Evolutionary conservation across 768 basidiomycete species (phyloP).

Genomic region (Auricularia cornea): DNA sequence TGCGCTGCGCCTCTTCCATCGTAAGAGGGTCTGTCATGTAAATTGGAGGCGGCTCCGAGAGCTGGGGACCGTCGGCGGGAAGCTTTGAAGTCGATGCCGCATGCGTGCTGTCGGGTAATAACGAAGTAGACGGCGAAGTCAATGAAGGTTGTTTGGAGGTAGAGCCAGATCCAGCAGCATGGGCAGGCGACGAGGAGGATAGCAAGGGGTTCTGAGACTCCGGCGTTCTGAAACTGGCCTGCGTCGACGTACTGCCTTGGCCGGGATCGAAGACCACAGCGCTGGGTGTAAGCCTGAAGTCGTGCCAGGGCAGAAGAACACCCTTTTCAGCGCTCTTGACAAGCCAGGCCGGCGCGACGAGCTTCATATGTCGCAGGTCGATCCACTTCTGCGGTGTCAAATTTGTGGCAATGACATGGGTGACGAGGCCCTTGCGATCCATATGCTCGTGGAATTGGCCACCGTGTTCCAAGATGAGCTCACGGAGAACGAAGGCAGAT

Average conservation of each 20-base stretch:
- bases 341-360: conserved; percentile 85
- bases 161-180: too few relatives aligned
- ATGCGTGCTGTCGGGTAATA: too few relatives aligned
- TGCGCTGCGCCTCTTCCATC: conserved; percentile 34
- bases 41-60: conserved; percentile 17
- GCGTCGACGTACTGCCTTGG: background rate
- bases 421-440: conserved; percentile 67
- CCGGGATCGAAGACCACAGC: conserved; percentile 1
- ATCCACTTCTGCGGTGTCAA: conserved; percentile 84
- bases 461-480: conserved; percentile 74
- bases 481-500: conserved; percentile 74
- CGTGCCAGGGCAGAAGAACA: conserved; percentile 67
- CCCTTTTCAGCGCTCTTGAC: conserved; percentile 65
- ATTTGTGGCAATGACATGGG: conserved; percentile 86
- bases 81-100: too few relatives aligned
- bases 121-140: background rate
- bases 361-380: conserved; percentile 86
- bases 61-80: background rate
- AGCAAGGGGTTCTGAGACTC: background rate
- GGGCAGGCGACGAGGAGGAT: too few relatives aligned
- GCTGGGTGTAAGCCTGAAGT: conserved; percentile 37
- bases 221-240: background rate
- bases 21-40: conserved; percentile 36
- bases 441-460: conserved; percentile 80
- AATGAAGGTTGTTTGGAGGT: background rate